These are phyloP conservation scores for Ascoidea rubescens DNA, from an alignment of 805 yeast genomes.

Conservation along the genomic window DNA sequence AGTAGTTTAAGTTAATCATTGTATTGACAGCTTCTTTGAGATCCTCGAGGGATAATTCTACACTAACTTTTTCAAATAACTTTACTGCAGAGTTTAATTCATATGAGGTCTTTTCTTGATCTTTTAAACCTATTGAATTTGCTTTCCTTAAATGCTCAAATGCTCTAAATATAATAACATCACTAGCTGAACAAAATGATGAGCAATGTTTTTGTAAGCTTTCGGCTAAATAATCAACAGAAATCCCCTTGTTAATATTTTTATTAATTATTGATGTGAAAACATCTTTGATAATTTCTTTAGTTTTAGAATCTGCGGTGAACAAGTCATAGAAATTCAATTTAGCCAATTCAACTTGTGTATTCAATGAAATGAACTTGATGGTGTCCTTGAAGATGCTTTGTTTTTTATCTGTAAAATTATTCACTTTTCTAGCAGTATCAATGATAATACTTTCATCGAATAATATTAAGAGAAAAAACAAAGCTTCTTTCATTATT, in stretches of 20 bases:
- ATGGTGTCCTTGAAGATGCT: slow-evolving; percentile 47
- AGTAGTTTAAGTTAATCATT: slow-evolving; percentile 65
- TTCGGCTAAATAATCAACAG: slow-evolving; percentile 80
- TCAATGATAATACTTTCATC: slow-evolving; percentile 45
- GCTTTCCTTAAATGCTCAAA: slow-evolving; percentile 85
- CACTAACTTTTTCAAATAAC: slow-evolving; percentile 68
- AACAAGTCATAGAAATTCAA: slow-evolving; percentile 66
- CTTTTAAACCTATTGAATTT: slow-evolving; percentile 55
- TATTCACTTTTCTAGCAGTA: slow-evolving; percentile 13
- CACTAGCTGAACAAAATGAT: slow-evolving; percentile 86
- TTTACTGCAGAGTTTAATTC: slow-evolving; percentile 60
- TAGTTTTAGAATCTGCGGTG: slow-evolving; percentile 43
- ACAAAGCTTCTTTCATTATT: slow-evolving; percentile 78
- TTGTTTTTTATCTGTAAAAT: slow-evolving; percentile 15
- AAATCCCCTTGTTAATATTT: slow-evolving; percentile 81
- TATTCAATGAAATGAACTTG: slow-evolving; percentile 50
- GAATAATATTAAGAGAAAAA: slow-evolving; percentile 69
- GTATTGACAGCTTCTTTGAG: slow-evolving; percentile 69
- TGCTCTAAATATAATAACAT: slow-evolving; percentile 87
- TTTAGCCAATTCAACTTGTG: slow-evolving; percentile 52
- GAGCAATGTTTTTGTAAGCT: slow-evolving; percentile 88
- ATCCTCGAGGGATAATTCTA: slow-evolving; percentile 63
- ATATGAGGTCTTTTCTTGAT: slow-evolving; percentile 56
- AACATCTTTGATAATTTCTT: slow-evolving; percentile 64
- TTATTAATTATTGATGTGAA: slow-evolving; percentile 81